These are phyloP conservation scores for Lachancea dasiensis DNA, from an alignment of 805 yeast species.

Conservation along the genomic window DNA sequence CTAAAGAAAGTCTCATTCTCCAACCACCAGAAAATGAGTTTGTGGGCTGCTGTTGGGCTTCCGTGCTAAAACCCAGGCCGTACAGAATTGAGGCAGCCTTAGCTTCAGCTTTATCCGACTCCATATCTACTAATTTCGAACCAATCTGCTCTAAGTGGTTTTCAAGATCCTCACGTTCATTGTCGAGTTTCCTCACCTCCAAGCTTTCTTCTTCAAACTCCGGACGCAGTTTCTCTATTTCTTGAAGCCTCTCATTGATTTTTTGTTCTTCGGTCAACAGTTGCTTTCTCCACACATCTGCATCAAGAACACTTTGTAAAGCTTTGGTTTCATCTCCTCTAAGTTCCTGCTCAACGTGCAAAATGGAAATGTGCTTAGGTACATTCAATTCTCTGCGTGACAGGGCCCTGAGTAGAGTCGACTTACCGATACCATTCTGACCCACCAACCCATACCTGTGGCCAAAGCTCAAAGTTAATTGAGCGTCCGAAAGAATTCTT, in stretches of 20 bases:
- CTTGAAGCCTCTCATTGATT: conserved; percentile 66
- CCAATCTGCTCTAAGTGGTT: conserved; percentile 69
- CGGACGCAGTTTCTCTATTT: conserved; percentile 60
- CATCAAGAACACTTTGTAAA: conserved; percentile 92
- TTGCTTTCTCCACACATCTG: conserved; percentile 98
- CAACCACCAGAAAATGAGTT: conserved; percentile 98
- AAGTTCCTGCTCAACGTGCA: conserved; percentile 97
- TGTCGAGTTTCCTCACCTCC: conserved; percentile 74
- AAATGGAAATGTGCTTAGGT: conserved; percentile 91
- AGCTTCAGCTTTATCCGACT: conserved; percentile 94
- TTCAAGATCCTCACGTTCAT: conserved; percentile 84
- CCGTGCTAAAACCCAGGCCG: conserved; percentile 91
- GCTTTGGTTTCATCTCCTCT: conserved; percentile 90
- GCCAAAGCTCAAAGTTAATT: conserved; percentile 82
- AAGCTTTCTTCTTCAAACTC: conserved; percentile 73
- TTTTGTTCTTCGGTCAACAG: conserved; percentile 69
- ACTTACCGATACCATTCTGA: conserved; percentile 99
- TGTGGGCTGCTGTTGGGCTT: conserved; percentile 76
- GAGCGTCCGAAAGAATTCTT: conserved; percentile 83
- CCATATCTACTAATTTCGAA: conserved; percentile 86
- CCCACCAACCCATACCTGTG: conserved; percentile 97
- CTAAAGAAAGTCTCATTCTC: conserved; percentile 99
- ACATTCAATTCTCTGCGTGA: conserved; percentile 90
- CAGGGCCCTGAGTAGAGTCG: conserved; percentile 84
- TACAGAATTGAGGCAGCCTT: conserved; percentile 89